These are phyloP conservation scores for Polychaeton citri DNA, from an alignment of 2,329 filamentous ascomycete genomes.

Conservation along the genomic window DNA sequence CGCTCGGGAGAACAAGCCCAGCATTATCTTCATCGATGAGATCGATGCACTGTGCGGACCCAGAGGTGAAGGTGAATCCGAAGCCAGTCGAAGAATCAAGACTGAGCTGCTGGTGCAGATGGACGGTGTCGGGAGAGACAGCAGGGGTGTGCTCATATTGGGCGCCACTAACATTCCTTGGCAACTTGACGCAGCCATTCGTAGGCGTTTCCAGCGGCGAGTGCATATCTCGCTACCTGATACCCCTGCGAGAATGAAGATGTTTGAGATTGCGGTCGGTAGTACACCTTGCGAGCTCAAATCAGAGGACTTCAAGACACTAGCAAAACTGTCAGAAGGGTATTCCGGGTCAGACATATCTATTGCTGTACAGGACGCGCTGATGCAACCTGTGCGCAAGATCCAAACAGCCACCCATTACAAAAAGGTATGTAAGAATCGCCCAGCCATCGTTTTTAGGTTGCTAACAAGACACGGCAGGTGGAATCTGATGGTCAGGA, in stretches of 20 bases:
- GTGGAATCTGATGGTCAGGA: slow-evolving; percentile 53
- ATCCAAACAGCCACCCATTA: slow-evolving; percentile 98
- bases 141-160: slow-evolving; percentile 81
- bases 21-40: slow-evolving; percentile 98
- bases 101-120: slow-evolving; percentile 97
- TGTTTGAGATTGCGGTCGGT: slow-evolving; percentile 94
- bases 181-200: slow-evolving; percentile 93
- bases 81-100: slow-evolving; percentile 94
- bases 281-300: slow-evolving; percentile 78
- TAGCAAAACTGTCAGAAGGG: slow-evolving; percentile 75
- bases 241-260: slow-evolving; percentile 69
- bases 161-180: slow-evolving; percentile 97
- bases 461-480: slow-evolving; percentile 27
- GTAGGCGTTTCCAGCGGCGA: slow-evolving; percentile 86
- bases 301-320: slow-evolving; percentile 60
- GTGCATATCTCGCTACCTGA: slow-evolving; percentile 94
- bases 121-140: slow-evolving; percentile 96
- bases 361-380: slow-evolving; percentile 87
- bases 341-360: slow-evolving; percentile 94
- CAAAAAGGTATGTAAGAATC: slow-evolving; percentile 54
- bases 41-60: slow-evolving; percentile 93
- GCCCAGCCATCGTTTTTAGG: neutral
- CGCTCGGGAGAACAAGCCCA: slow-evolving; percentile 94
- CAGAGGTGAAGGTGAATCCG: slow-evolving; percentile 86
- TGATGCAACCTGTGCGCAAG: slow-evolving; percentile 95